phyloP scores from a whole-genome alignment of 2,329 filamentous ascomycete species.

The Colletotrichum tropicicola region DNA sequence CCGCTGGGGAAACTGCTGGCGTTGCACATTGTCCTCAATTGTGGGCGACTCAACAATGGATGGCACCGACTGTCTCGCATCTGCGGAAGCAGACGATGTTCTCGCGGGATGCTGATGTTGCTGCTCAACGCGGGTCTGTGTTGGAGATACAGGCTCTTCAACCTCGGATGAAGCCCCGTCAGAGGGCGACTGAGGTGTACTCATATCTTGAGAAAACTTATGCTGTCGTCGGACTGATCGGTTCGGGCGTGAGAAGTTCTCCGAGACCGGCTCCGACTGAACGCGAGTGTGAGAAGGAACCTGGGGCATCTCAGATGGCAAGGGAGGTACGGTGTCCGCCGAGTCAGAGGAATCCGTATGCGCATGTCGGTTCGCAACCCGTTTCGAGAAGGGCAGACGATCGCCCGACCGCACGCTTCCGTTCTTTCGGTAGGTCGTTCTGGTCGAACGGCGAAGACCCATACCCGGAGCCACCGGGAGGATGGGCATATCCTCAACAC shows the following conservation, averaged over 20 bases:
- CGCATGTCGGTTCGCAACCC: slow-evolving; percentile 69
- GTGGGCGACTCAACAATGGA: slow-evolving; percentile 74
- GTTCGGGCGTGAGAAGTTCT: slow-evolving; percentile 71
- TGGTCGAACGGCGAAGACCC: slow-evolving; percentile 87
- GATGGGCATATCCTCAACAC: slow-evolving; percentile 82
- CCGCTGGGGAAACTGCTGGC: slow-evolving; percentile 56
- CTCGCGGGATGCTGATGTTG: slow-evolving; percentile 45
- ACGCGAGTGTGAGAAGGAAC: slow-evolving; percentile 67
- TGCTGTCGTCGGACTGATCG: slow-evolving; percentile 57
- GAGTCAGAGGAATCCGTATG: slow-evolving; percentile 58
- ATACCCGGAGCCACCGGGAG: slow-evolving; percentile 80
- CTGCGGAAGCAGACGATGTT: slow-evolving; percentile 40
- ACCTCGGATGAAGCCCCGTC: slow-evolving; percentile 45
- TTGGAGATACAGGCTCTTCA: slow-evolving; percentile 33
- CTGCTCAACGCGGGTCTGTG: slow-evolving; percentile 35
- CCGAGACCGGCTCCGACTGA: slow-evolving; percentile 73
- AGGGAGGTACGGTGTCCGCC: slow-evolving; percentile 33
- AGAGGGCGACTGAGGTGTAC: slow-evolving; percentile 61
- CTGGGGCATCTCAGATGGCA: slow-evolving; percentile 54
- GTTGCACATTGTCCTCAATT: slow-evolving; percentile 46
- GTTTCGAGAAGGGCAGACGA: slow-evolving; percentile 77
- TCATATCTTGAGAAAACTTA: slow-evolving; percentile 57
- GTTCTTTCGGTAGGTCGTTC: slow-evolving; percentile 87
- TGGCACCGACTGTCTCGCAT: slow-evolving; percentile 53
- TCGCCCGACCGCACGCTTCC: slow-evolving; percentile 87